Base-by-base conservation (phyloP, 2,329 filamentous ascomycete species). In the Phaeoacremonium minimum region DNA sequence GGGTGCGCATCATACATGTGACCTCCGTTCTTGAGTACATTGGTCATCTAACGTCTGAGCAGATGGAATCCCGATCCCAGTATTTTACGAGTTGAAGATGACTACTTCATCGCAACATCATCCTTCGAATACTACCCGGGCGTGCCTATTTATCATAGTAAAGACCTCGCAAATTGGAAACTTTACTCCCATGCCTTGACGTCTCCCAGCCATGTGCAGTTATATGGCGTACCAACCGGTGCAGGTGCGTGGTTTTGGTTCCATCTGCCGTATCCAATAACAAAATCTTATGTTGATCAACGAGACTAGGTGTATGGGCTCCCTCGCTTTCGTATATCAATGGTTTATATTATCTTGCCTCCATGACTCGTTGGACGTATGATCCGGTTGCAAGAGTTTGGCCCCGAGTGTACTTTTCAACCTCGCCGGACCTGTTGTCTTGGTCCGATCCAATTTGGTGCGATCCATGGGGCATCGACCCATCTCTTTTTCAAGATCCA, bases 301-400 rank as follows among this genome's bases (percentile, higher is more conserved):
- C 2, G 76, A 82, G 47, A 77, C 82, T 13, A 83, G 81, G 58
- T 74, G 78, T 44, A 82, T 82, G 51, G 79, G 78, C 11, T 75
- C 71, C 4, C 81, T 80, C 66, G 80, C 78, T 51, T 77, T 80
- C 46, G 67, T 73, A 1, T 77, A 73, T 45, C 83, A 81, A n/a
- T n/a, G n/a, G n/a, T n/a, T 48, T 83, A 81, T 50, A 80, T 83
- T 40, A 71, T 83, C 36, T 71, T 51, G 19, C 66, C 73, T 1
- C 58, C 66, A 0, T 46, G 58, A 5, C 74, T 81, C 36, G 66
- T 72, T 26, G 78, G 77, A n/a, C n/a, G n/a, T n/a, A n/a, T n/a
- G n/a, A n/a, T n/a, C n/a, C n/a, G n/a, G n/a, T n/a, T n/a, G n/a
- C n/a, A n/a, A n/a, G n/a, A n/a, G n/a, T n/a, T n/a, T n/a, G n/a